Evolutionary conservation across 371 early-diverging fungal genomes (phyloP).

Genomic region (Gilbertella persicaria): DNA sequence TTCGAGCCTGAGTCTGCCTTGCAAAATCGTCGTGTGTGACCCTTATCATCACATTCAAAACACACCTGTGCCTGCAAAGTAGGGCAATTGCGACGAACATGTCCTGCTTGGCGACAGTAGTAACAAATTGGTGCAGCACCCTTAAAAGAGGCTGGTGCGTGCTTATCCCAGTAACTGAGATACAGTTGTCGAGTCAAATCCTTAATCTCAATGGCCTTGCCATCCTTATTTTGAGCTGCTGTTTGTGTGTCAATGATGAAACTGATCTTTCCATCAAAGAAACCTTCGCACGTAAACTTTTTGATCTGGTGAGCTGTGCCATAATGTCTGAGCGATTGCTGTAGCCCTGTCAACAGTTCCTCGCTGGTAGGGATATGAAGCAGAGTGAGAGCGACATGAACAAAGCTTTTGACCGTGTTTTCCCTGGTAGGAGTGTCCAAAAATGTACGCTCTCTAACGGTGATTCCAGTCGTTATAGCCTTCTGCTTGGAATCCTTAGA

Average conservation of each 20-base stretch:
- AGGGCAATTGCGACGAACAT: not conserved
- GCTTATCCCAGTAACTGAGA: not conserved
- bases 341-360: too few species aligned
- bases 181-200: not conserved
- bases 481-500: too few species aligned
- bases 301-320: not conserved
- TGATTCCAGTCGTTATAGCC: not conserved
- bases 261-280: too few species aligned
- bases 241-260: not conserved
- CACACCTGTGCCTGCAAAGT: too few species aligned
- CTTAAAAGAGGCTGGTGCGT: not conserved
- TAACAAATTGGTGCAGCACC: conserved; percentile 1
- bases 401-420: not conserved
- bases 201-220: not conserved
- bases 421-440: too few species aligned
- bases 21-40: too few species aligned
- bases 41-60: too few species aligned
- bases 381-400: not conserved
- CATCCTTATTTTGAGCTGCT: too few species aligned
- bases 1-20: too few species aligned
- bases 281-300: not conserved
- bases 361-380: not conserved
- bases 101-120: conserved; percentile 2
- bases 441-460: not conserved
- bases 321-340: not conserved